These are phyloP conservation scores for Colletotrichum sansevieriae DNA, from an alignment of 2,329 filamentous ascomycete species.

Conservation along the genomic window DNA sequence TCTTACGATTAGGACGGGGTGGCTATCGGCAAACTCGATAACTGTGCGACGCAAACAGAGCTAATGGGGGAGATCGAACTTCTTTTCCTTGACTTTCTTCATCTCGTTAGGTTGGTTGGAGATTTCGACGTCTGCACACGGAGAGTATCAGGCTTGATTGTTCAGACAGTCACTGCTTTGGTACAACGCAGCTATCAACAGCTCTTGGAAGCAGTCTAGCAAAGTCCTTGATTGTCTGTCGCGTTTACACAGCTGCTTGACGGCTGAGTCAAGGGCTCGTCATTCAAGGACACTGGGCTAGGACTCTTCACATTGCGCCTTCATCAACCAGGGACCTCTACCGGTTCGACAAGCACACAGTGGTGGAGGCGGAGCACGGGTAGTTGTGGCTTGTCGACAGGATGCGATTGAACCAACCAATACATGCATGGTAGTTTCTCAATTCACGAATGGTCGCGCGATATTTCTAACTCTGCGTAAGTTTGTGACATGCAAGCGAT, in stretches of 20 bases:
- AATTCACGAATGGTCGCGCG: slow-evolving; percentile 36
- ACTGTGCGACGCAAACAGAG: slow-evolving; percentile 6
- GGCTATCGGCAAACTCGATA: slow-evolving; percentile 3
- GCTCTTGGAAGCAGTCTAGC: slow-evolving; percentile 18
- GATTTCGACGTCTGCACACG: slow-evolving; percentile 15
- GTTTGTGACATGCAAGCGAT: neutral
- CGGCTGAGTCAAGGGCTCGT: neutral
- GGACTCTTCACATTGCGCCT: slow-evolving; percentile 38
- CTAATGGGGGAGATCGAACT: slow-evolving; percentile 25
- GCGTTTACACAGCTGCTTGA: neutral
- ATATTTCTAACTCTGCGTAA: neutral
- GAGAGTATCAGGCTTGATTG: neutral
- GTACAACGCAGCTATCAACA: slow-evolving; percentile 14
- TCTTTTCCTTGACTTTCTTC: slow-evolving; percentile 24
- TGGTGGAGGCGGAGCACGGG: slow-evolving; percentile 39
- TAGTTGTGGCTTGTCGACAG: slow-evolving; percentile 27
- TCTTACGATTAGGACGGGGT: neutral
- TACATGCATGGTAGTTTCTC: slow-evolving; percentile 37
- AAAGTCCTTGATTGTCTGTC: slow-evolving; percentile 1
- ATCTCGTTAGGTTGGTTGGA: slow-evolving; percentile 34
- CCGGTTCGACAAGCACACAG: slow-evolving; percentile 21
- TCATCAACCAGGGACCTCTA: slow-evolving; percentile 16
- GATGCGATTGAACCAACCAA: slow-evolving; percentile 25
- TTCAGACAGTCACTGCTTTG: neutral
- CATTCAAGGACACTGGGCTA: slow-evolving; percentile 2